Conservation (phyloP, 2,329 filamentous ascomycete species). For the Fusarium sp. region DNA sequence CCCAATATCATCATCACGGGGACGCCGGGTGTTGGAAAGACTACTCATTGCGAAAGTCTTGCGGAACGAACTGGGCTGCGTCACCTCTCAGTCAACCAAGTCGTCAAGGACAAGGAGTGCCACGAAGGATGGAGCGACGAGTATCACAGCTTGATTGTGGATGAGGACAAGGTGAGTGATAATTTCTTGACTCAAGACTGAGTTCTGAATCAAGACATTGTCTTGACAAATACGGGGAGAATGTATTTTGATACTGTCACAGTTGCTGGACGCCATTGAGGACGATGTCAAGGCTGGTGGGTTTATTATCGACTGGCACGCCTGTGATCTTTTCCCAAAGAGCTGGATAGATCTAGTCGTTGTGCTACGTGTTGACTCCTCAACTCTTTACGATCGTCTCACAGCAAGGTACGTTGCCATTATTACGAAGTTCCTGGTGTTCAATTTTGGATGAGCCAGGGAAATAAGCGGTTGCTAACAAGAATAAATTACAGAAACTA, state of each 20-base stretch:
- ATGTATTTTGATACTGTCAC: slow-evolving; percentile 23
- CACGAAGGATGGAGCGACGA: slow-evolving; percentile 91
- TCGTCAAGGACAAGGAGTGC: slow-evolving; percentile 89
- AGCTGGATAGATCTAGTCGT: slow-evolving; percentile 96
- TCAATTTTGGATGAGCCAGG: not conserved
- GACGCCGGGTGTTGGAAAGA: slow-evolving; percentile 96
- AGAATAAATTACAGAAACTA: slow-evolving; percentile 71
- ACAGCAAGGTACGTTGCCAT: slow-evolving; percentile 69
- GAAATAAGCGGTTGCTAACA: slow-evolving; percentile 5
- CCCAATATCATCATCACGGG: slow-evolving; percentile 97
- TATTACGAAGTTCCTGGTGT: not conserved
- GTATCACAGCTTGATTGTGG: slow-evolving; percentile 89
- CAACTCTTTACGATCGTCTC: slow-evolving; percentile 86
- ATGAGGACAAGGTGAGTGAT: slow-evolving; percentile 86
- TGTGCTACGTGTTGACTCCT: slow-evolving; percentile 85
- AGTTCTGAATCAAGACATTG: not conserved
- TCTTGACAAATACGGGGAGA: not conserved
- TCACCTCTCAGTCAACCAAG: slow-evolving; percentile 89
- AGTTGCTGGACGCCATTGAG: slow-evolving; percentile 92
- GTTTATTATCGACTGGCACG: slow-evolving; percentile 96
- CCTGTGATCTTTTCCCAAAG: slow-evolving; percentile 93
- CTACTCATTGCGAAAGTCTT: slow-evolving; percentile 87
- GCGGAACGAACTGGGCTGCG: slow-evolving; percentile 81
- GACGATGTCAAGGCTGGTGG: slow-evolving; percentile 82
- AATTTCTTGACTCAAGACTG: fast-evolving